Evolutionary conservation across 352 stramenopile genomes (phyloP).

Genomic region (Albugo candida): DNA sequence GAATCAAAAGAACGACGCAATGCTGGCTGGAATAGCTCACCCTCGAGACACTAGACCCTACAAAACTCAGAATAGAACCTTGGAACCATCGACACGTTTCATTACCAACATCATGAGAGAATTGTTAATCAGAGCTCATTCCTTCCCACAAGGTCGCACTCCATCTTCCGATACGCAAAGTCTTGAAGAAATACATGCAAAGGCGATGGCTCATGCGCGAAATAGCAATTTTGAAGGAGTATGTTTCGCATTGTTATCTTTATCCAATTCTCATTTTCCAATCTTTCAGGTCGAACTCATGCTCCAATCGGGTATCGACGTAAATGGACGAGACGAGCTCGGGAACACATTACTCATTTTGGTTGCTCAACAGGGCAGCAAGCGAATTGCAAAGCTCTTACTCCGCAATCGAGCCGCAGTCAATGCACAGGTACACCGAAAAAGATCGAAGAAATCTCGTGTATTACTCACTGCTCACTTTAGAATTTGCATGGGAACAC

Average conservation of each 20-base stretch:
- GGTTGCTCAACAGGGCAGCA: slow-evolving; percentile 88
- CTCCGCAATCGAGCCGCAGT: slow-evolving; percentile 83
- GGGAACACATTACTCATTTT: slow-evolving; percentile 92
- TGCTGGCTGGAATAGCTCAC: slow-evolving; percentile 48
- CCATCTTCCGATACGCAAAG: too few species aligned
- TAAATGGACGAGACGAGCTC: slow-evolving; percentile 84
- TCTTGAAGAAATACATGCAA: slow-evolving; percentile 11
- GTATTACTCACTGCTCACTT: slow-evolving; percentile 1
- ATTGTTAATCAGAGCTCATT: too few species aligned
- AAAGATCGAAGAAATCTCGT: not conserved
- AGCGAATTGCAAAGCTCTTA: slow-evolving; percentile 89
- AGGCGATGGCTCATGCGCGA: slow-evolving; percentile 38
- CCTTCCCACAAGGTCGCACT: too few species aligned
- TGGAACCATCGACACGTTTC: slow-evolving; percentile 31
- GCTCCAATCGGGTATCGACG: slow-evolving; percentile 75
- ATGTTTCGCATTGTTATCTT: slow-evolving; percentile 1
- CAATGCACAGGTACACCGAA: slow-evolving; percentile 53
- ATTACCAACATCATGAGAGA: slow-evolving; percentile 15
- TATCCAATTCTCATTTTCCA: not conserved
- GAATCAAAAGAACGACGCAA: slow-evolving; percentile 40
- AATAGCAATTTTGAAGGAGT: slow-evolving; percentile 71
- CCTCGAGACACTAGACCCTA: slow-evolving; percentile 33
- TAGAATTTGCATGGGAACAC: slow-evolving; percentile 92
- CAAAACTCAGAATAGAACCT: slow-evolving; percentile 35
- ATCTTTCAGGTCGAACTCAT: slow-evolving; percentile 48